These are phyloP conservation scores for Bolboschoenoplectus hybrid DNA, from an alignment of 202 grass and related monocot genomes.

Conservation along the genomic window DNA sequence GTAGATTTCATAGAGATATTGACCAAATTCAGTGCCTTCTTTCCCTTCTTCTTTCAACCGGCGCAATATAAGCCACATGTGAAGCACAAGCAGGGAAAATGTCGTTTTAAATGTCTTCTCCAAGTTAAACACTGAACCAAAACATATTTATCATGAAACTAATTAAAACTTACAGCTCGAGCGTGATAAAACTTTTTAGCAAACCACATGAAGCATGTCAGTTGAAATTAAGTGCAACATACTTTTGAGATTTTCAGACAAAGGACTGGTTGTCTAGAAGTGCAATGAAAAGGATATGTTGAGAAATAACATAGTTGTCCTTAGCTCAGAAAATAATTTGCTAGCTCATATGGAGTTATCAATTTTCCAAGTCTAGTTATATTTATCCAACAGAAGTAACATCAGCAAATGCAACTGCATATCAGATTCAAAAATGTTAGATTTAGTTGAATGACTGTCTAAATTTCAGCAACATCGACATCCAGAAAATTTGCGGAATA, in stretches of 20 bases:
- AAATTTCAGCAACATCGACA: constrained; percentile 9
- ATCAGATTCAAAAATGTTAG: background rate
- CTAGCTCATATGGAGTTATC: background rate
- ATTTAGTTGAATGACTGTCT: background rate
- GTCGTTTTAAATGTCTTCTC: constrained; percentile 99
- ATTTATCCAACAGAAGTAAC: constrained; percentile 7
- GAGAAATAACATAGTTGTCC: constrained; percentile 23
- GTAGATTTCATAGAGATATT: constrained; percentile 94
- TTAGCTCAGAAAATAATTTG: background rate
- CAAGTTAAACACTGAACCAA: constrained; percentile 88
- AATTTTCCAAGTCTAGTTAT: background rate
- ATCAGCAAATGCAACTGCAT: background rate
- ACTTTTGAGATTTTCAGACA: background rate
- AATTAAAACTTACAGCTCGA: constrained; percentile 25
- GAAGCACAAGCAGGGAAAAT: constrained; percentile 94
- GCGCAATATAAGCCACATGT: constrained; percentile 94
- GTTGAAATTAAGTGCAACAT: constrained; percentile 16
- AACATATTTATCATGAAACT: constrained; percentile 41
- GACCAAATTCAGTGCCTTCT: constrained; percentile 90
- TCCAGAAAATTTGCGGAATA: constrained; percentile 35
- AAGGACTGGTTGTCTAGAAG: background rate
- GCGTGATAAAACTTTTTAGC: constrained; percentile 15
- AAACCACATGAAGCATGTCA: constrained; percentile 29
- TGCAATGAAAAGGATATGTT: constrained; percentile 9
- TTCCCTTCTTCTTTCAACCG: constrained; percentile 93